These are phyloP conservation scores for Neurospora sp. DNA, from an alignment of 495 filamentous ascomycete genomes.

Conservation along the genomic window DNA sequence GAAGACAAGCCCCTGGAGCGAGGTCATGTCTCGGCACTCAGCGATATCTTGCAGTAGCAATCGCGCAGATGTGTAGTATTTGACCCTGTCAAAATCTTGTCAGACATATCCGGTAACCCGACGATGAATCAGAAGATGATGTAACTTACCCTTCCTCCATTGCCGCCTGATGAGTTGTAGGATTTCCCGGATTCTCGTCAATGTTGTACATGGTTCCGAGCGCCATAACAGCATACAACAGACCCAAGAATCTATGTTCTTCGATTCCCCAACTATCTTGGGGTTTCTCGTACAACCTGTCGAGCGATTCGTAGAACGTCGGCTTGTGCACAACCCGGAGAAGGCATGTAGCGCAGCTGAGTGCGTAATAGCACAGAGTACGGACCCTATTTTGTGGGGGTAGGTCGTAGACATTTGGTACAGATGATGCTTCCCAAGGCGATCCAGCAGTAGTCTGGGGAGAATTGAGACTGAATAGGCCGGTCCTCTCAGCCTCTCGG, in stretches of 20 bases:
- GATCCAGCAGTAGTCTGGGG: slow-evolving; percentile 50
- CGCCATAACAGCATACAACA: slow-evolving; percentile 74
- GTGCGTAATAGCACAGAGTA: slow-evolving; percentile 61
- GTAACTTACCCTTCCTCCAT: slow-evolving; percentile 66
- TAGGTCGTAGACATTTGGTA: slow-evolving; percentile 54
- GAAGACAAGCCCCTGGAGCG: slow-evolving; percentile 78
- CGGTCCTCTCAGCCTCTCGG: slow-evolving; percentile 22
- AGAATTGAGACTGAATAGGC: slow-evolving; percentile 51
- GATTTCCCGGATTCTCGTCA: slow-evolving; percentile 29
- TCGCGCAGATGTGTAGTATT: slow-evolving; percentile 74
- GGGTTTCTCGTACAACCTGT: slow-evolving; percentile 67
- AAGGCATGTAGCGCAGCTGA: slow-evolving; percentile 76
- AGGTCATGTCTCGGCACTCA: slow-evolving; percentile 77
- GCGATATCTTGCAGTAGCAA: slow-evolving; percentile 74
- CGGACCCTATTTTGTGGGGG: slow-evolving; percentile 59
- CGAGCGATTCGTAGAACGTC: slow-evolving; percentile 65
- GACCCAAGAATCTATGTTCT: slow-evolving; percentile 72
- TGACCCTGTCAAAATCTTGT: slow-evolving; percentile 45
- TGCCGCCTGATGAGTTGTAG: slow-evolving; percentile 50
- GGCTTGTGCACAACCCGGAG: slow-evolving; percentile 85
- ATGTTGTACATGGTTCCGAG: slow-evolving; percentile 76
- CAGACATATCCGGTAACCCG: slow-evolving; percentile 5
- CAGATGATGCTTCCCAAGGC: slow-evolving; percentile 49
- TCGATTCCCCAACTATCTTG: slow-evolving; percentile 58
- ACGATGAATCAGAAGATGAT: neutral